These are phyloP conservation scores for Candida succiphila DNA, from an alignment of 805 yeast genomes.

Conservation along the genomic window DNA sequence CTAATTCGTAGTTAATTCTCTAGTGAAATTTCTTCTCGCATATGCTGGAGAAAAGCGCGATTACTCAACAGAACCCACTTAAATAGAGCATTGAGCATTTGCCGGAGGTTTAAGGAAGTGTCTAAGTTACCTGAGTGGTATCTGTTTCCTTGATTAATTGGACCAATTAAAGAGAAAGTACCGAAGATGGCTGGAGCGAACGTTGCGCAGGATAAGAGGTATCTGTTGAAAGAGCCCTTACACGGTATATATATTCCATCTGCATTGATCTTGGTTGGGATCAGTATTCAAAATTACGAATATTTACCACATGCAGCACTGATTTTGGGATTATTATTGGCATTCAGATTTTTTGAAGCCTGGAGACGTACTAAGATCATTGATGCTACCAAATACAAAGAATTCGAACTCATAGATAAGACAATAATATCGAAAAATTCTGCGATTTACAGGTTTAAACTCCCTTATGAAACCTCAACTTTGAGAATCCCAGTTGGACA, in stretches of 20 bases:
- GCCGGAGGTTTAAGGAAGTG: no score
- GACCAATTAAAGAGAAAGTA: no score
- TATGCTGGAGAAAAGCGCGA: no score
- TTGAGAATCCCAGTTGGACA: slow-evolving; percentile 63
- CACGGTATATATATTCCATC: slow-evolving; percentile 72
- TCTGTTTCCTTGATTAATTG: no score
- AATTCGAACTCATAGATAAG: slow-evolving; percentile 63
- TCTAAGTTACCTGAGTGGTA: no score
- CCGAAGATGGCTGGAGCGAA: background rate
- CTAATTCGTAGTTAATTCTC: no score
- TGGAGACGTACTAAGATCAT: slow-evolving; percentile 29
- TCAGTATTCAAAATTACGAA: slow-evolving; percentile 38
- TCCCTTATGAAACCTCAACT: slow-evolving; percentile 49
- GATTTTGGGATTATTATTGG: slow-evolving; percentile 26
- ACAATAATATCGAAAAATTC: slow-evolving; percentile 62
- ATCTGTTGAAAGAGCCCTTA: slow-evolving; percentile 55
- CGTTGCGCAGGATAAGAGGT: slow-evolving; percentile 8
- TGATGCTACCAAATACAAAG: slow-evolving; percentile 44
- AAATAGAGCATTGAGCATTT: no score
- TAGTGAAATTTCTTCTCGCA: no score
- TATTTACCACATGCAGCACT: slow-evolving; percentile 37
- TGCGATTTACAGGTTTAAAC: slow-evolving; percentile 66
- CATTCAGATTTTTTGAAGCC: slow-evolving; percentile 26
- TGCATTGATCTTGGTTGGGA: slow-evolving; percentile 50
- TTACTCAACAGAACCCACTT: no score